Percentiles rank a stretch among this genome's conserved stretches.
Evolutionary conservation across 1,284 basidiomycete species (phyloP).

Genomic region (Sphaerobolus stellatus): DNA sequence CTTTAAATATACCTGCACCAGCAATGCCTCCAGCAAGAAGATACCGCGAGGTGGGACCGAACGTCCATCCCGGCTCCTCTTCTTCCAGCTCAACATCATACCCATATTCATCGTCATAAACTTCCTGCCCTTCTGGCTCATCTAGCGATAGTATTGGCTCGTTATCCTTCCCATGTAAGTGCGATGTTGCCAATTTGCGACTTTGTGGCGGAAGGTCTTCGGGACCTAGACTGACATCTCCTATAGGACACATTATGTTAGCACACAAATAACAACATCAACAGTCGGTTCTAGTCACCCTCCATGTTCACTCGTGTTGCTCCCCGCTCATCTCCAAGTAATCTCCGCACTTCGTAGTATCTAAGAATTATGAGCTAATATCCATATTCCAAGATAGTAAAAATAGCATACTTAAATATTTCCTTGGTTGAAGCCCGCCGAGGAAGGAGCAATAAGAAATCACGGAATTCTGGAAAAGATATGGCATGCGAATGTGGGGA

Average conservation of each 20-base stretch:
- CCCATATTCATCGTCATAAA: slow-evolving; percentile 41
- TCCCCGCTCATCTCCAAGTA: slow-evolving; percentile 74
- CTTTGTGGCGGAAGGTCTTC: slow-evolving; percentile 58
- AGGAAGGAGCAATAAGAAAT: slow-evolving; percentile 86
- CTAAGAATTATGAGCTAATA: not conserved
- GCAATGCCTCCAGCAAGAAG: slow-evolving; percentile 92
- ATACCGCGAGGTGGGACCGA: slow-evolving; percentile 80
- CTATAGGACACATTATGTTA: slow-evolving; percentile 36
- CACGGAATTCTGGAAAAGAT: slow-evolving; percentile 83
- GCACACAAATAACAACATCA: not conserved
- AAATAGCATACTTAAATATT: slow-evolving; percentile 67
- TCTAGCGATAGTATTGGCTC: slow-evolving; percentile 26
- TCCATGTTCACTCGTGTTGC: slow-evolving; percentile 83
- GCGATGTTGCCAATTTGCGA: slow-evolving; percentile 21
- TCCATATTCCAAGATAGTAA: not conserved
- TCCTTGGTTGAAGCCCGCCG: slow-evolving; percentile 78
- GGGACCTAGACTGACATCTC: slow-evolving; percentile 71
- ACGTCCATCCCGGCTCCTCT: slow-evolving; percentile 63
- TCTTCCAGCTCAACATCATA: slow-evolving; percentile 51
- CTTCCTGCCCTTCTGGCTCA: slow-evolving; percentile 40
- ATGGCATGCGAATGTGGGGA: slow-evolving; percentile 67
- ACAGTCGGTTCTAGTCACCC: slow-evolving; percentile 49
- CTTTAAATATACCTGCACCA: slow-evolving; percentile 69
- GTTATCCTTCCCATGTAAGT: slow-evolving; percentile 22
- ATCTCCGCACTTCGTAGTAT: slow-evolving; percentile 72